Base-by-base conservation (phyloP, 1,139 yeast genomes). In the Saccharomyces hybrid region DNA sequence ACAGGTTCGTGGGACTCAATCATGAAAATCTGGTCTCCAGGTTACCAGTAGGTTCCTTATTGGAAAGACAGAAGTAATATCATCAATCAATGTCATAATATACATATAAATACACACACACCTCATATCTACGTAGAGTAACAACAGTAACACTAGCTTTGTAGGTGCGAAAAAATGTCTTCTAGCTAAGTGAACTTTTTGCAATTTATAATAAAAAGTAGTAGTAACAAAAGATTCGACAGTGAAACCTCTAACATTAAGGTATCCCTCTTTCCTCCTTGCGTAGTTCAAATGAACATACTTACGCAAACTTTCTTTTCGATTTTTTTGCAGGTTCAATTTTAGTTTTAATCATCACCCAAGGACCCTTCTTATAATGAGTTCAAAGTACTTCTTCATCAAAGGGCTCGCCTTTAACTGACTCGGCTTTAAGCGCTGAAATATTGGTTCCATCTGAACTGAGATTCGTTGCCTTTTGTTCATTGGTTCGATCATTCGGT, bases 1-100 rank as follows among this genome's bases (percentile, higher is more conserved):
- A 85, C 93, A 2, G 83, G 86, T 1, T 82, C 88, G 9, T 82
- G 89, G 84, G 91, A 85, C 65, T 70, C 81, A 14, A 81, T 88
- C 2, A 77, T 86, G 58, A 82, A 81, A 63, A 73, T 86, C 1
- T 85, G 89, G 89, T 76, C 82, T 0, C 76, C 78, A 4, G 62
- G 65, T n/a, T 71, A 68, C 55, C 23, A 16, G 4, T 38, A 38
- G 42, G 11, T 16, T 38, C 60, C 63, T 28, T n/a, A 55, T 60
- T 48, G 14, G 13, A 9, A 7, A 26, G 23, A 6, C 13, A 30
- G 27, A n/a, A 13, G 5, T 16, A 13, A 46, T 38, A 27, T 7
- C 25, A 41, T 20, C 16, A 49, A 25, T 49, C n/a, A 14, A 32
- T 16, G 42, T 9, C 20, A 38, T 38, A 9, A 34, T 34, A 34